These are phyloP conservation scores for Xylaria polymorpha DNA, from an alignment of 2,329 filamentous ascomycete genomes.

Conservation along the genomic window DNA sequence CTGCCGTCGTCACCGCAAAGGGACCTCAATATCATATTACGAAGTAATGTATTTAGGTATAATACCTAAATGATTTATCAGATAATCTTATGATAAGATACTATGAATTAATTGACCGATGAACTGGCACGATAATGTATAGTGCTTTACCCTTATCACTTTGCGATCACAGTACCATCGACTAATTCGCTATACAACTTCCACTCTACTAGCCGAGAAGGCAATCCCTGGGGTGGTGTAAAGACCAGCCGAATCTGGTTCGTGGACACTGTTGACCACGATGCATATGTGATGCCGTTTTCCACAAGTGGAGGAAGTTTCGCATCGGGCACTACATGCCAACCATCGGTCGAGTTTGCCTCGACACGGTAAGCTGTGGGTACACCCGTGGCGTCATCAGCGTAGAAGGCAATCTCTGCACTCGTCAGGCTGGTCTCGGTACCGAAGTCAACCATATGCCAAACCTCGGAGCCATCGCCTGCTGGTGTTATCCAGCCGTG, in stretches of 20 bases:
- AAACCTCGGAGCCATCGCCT: slow-evolving; percentile 27
- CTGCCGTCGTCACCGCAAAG: not conserved
- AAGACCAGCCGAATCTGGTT: slow-evolving; percentile 31
- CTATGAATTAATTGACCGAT: not conserved
- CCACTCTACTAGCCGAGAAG: slow-evolving; percentile 32
- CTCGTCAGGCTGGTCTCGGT: slow-evolving; percentile 19
- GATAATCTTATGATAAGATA: no score
- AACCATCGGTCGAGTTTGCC: slow-evolving; percentile 12
- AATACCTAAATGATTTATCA: not conserved
- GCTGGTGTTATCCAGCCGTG: slow-evolving; percentile 33
- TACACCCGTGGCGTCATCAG: not conserved
- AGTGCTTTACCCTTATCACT: not conserved
- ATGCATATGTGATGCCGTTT: slow-evolving; percentile 30
- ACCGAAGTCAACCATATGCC: slow-evolving; percentile 36
- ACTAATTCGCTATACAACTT: slow-evolving; percentile 32
- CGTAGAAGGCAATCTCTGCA: slow-evolving; percentile 25
- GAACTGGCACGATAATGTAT: not conserved
- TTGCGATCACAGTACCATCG: slow-evolving; percentile 24
- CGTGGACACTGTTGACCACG: slow-evolving; percentile 25
- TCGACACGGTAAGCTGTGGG: slow-evolving; percentile 28
- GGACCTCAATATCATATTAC: not conserved
- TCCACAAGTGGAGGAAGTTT: slow-evolving; percentile 18
- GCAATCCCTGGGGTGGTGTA: slow-evolving; percentile 11
- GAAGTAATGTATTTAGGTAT: not conserved
- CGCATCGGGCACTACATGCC: slow-evolving; percentile 18